Evolutionary conservation across 169 alveolate species (phyloP), one percentile per base, ranked within the genome.

Genomic region (Cryptosporidium xiaoi): DNA sequence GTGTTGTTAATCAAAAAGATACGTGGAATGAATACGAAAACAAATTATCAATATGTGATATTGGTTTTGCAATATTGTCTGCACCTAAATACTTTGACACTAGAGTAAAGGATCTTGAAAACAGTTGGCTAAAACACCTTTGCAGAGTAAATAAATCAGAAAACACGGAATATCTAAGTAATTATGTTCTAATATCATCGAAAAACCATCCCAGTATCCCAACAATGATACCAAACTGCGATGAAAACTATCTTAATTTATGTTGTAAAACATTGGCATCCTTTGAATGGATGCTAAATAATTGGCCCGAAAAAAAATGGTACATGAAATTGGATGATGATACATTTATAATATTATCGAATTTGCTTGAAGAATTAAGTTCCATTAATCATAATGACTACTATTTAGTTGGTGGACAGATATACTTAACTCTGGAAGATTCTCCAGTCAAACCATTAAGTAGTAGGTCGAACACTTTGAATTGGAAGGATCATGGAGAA

Each of bases 261-360:
- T 77, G 87, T 60, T 77, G 87, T 34, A 77, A 77, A 77, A 77
- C 87, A 3, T 46, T 77, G 24, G 87, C 87, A 36, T 77, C 87
- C 10, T 77, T 24, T 44, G 48, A 77, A 44, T 77, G 87, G 87
- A 77, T 77, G 87, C 46, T 77, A 7, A 48, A 60, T 20, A 62
- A 60, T 77, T 77, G 87, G 87, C 77, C 87, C 24, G 69, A 77
- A 60, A 77, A 77, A 60, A 77, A 77, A 29, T 77, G 87, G 87
- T 77, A 77, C 27, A 77, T 77, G 87, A 77, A 77, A 60, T 62
- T 77, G 24, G 87, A 77, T n/a, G 87, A 77, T 40, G 87, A 77
- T 29, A 77, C 87, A 31, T 77, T 77, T 62, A 71, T 77, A 16
- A 44, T 77, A 3, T 33, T 77, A 44, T 40, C 56, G 8, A 77